Evolutionary conservation across 2,329 filamentous ascomycete genomes (phyloP), one percentile per base, ranked within the genome.

Genomic region (Aureobasidium melanogenum): DNA sequence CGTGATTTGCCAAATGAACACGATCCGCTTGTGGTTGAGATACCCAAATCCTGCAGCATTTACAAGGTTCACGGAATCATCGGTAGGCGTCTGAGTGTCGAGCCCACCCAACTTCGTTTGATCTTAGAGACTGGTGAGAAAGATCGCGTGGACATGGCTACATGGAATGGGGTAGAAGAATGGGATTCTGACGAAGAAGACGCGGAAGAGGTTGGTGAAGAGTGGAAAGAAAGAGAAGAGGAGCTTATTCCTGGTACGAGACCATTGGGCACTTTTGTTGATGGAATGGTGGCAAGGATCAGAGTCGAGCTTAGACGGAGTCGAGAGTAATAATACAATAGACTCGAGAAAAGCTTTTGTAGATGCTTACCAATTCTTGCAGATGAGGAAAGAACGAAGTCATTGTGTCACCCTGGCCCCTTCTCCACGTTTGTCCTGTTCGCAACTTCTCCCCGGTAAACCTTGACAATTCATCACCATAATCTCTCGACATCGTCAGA

Each of bases 71-170:
- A 94, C 70, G 88, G 89, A 0, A 79, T 95, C 9, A 87, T 90
- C 0, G 88, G 86, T 0, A 86, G 83, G 65, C 72, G 87, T n/a
- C 90, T 95, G 68, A 78, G 75, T 0, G 67, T 88, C 12, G 74
- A 80, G 50, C 88, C 91, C 0, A 78, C 90, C 64, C 75, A 75
- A 44, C 76, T 93, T 63, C 81, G 79, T 43, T 73, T 97, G 52
- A 76, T 94, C 0, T 96, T 90, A 88, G 91, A 96, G 76, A 96
- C 91, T 9, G 89, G 90, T 22, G 92, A 97, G 73, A 90, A 88
- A 84, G 91, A 96, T 72, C 89, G 89, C 0, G 85, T 91, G 0
- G 65, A 67, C 82, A 63, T 83, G 84, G 66, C 80, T 85, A 64
- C 80, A 83, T 73, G 14, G 66, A 69, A 74, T 44, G 73, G 67